phyloP scores from a whole-genome alignment of 2,329 filamentous ascomycete species.

The Thielaviopsis ethacetica region DNA sequence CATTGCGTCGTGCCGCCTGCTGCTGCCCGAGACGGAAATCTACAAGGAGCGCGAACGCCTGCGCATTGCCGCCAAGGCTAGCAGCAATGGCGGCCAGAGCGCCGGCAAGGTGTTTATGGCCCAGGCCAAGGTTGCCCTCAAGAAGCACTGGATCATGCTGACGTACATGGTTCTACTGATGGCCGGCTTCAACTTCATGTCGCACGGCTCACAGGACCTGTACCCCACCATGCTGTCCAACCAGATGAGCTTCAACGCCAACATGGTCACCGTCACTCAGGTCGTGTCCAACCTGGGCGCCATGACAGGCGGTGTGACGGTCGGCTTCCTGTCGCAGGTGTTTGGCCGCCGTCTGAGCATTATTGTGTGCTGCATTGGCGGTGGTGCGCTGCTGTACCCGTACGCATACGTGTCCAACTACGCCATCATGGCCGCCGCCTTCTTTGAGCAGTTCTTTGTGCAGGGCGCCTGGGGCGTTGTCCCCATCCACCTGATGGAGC shows the following conservation, averaged over 20 bases:
- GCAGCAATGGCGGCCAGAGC: slow-evolving; percentile 17
- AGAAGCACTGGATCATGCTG: slow-evolving; percentile 64
- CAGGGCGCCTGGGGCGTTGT: slow-evolving; percentile 63
- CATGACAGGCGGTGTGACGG: slow-evolving; percentile 53
- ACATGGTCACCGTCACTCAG: slow-evolving; percentile 49
- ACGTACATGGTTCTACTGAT: slow-evolving; percentile 37
- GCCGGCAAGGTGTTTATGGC: slow-evolving; percentile 45
- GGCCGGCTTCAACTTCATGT: slow-evolving; percentile 66
- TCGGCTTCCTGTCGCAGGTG: slow-evolving; percentile 61
- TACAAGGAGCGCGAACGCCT: slow-evolving; percentile 52
- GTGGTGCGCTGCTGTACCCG: slow-evolving; percentile 46
- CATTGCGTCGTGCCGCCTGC: slow-evolving; percentile 64
- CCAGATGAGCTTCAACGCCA: slow-evolving; percentile 28
- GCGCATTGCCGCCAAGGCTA: slow-evolving; percentile 27
- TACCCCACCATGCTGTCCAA: slow-evolving; percentile 57
- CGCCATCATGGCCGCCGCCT: slow-evolving; percentile 40
- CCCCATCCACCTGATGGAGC: slow-evolving; percentile 64
- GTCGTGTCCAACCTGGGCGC: slow-evolving; percentile 67
- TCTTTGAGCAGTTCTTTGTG: slow-evolving; percentile 65
- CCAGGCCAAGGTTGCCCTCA: slow-evolving; percentile 65
- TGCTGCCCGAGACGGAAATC: slow-evolving; percentile 61
- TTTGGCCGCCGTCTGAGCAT: slow-evolving; percentile 56
- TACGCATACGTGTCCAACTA: slow-evolving; percentile 51
- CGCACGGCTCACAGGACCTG: slow-evolving; percentile 63
- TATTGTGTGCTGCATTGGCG: slow-evolving; percentile 41